phyloP scores from a whole-genome alignment of 2,329 filamentous ascomycete species.

The Cladosporium colombiae region DNA sequence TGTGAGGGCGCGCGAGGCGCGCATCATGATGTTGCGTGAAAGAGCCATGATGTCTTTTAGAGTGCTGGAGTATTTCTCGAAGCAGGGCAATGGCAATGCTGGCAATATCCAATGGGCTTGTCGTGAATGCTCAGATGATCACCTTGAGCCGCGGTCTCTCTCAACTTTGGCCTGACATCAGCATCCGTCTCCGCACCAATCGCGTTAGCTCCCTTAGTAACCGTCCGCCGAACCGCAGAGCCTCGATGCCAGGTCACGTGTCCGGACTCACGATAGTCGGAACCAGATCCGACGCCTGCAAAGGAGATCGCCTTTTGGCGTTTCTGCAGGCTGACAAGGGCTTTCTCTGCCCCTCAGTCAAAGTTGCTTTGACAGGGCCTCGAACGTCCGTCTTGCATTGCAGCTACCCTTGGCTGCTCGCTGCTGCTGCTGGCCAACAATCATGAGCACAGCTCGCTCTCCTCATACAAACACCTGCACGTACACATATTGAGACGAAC shows the following conservation, averaged over 20 bases:
- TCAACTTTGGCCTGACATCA: slow-evolving; percentile 11
- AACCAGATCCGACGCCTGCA: neutral
- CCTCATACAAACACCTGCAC: slow-evolving; percentile 7
- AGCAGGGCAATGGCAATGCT: neutral
- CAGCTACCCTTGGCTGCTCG: slow-evolving; percentile 4
- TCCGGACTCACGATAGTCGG: neutral
- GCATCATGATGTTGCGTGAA: slow-evolving; percentile 14
- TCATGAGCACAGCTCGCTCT: neutral
- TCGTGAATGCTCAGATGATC: neutral
- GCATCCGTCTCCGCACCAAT: slow-evolving; percentile 9
- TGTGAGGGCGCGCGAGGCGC: slow-evolving; percentile 6
- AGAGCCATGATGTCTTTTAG: neutral
- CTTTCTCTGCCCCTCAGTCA: slow-evolving; percentile 2
- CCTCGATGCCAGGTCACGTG: slow-evolving; percentile 8
- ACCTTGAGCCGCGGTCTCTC: slow-evolving; percentile 6
- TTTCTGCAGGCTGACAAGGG: slow-evolving; percentile 13
- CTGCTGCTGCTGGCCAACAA: slow-evolving; percentile 1
- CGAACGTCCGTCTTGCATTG: slow-evolving; percentile 4
- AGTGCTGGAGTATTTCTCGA: neutral
- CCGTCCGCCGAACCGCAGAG: slow-evolving; percentile 13
- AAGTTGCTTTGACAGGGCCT: neutral
- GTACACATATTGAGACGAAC: neutral
- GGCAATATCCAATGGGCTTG: neutral
- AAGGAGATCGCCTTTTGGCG: neutral
- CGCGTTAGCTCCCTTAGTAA: slow-evolving; percentile 18